Conservation (phyloP, 139 green algal species). For the Tetradesmus lagerheimii region DNA sequence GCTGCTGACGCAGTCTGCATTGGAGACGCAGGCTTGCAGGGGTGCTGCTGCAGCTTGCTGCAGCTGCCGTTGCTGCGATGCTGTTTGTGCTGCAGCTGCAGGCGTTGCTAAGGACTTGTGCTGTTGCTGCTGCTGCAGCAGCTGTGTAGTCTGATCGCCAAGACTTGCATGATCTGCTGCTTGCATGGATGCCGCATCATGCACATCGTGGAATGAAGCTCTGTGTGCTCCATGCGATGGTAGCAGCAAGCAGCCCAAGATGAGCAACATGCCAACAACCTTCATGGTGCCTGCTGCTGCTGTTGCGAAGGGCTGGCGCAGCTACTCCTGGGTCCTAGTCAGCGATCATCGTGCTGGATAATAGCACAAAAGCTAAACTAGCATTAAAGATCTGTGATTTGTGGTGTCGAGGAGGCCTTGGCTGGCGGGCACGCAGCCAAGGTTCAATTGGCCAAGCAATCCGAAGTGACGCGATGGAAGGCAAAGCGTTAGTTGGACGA, state of each 20-base stretch:
- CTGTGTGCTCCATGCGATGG: not conserved
- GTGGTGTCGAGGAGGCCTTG: not conserved
- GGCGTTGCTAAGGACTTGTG: not conserved
- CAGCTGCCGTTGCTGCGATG: not conserved
- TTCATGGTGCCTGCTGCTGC: not conserved
- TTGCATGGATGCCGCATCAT: not conserved
- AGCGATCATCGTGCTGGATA: not conserved
- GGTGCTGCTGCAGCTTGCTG: not conserved
- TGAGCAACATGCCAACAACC: not conserved
- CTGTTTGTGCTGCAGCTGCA: not conserved
- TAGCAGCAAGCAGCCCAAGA: not conserved
- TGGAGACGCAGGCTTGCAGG: not conserved
- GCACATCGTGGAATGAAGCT: not conserved
- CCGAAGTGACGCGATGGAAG: not conserved
- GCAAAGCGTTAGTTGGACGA: no score
- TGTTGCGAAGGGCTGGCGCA: not conserved
- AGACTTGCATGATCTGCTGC: not conserved
- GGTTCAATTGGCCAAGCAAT: not conserved
- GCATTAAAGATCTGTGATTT: not conserved
- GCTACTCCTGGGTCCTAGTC: not conserved
- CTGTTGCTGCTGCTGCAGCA: not conserved
- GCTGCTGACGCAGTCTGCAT: constrained; percentile 15
- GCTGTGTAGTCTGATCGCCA: not conserved
- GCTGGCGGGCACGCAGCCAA: not conserved
- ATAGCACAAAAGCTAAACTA: not conserved